Percentiles rank a stretch among this genome's conserved stretches.
Evolutionary conservation across 108 stramenopile species (phyloP).

Genomic region (Epipyxis sp.): DNA sequence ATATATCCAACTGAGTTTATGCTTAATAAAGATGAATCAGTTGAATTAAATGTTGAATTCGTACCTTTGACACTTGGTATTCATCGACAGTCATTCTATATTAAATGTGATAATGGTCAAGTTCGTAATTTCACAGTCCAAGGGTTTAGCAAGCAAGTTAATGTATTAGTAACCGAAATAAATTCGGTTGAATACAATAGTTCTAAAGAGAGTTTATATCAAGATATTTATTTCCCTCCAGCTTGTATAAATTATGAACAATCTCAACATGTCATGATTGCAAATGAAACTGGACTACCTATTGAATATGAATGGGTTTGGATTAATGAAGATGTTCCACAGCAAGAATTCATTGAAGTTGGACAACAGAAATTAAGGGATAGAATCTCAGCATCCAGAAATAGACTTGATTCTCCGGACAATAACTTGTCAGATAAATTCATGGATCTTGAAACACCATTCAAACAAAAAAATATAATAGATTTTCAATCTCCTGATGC

Average conservation of each 20-base stretch:
- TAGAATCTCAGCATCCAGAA: background rate
- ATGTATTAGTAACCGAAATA: slow-evolving; percentile 1
- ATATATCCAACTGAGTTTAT: slow-evolving; percentile 15
- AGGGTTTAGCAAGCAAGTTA: background rate
- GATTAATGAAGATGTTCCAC: background rate
- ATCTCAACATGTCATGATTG: background rate
- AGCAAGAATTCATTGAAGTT: background rate
- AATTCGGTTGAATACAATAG: background rate
- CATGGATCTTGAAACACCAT: no score
- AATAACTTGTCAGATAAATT: no score
- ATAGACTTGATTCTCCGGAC: background rate
- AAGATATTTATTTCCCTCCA: background rate
- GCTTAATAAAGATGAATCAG: background rate
- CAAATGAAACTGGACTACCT: slow-evolving; percentile 20
- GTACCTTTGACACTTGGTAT: slow-evolving; percentile 21
- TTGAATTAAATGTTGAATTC: slow-evolving; percentile 19
- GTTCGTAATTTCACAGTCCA: background rate
- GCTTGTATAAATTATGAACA: background rate
- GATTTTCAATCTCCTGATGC: no score
- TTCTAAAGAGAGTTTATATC: background rate
- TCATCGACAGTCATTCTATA: background rate
- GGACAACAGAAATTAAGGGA: background rate
- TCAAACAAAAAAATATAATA: no score
- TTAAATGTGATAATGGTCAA: slow-evolving; percentile 26
- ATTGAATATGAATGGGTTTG: slow-evolving; percentile 35